Evolutionary conservation across 805 yeast genomes (phyloP).

Genomic region (Barnettozyma californica): DNA sequence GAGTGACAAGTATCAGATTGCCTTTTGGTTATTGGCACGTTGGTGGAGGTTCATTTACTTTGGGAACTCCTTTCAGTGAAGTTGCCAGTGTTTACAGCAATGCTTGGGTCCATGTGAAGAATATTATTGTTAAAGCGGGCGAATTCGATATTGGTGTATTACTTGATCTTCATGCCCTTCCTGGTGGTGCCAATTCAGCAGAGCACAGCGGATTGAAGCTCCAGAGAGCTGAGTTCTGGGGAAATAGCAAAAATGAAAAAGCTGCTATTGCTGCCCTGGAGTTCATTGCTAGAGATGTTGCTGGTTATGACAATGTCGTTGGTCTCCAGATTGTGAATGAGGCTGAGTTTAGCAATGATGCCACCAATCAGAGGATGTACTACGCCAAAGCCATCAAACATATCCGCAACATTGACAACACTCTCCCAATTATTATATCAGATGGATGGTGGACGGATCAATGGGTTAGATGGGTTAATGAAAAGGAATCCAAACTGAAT

Average conservation of each 20-base stretch:
- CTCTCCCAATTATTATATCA: conserved; percentile 71
- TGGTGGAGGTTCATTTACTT: conserved; percentile 52
- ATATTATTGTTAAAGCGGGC: conserved; percentile 55
- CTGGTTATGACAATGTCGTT: conserved; percentile 56
- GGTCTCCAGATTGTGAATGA: conserved; percentile 89
- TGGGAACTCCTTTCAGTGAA: conserved; percentile 57
- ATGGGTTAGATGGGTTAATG: conserved; percentile 63
- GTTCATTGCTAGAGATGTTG: conserved; percentile 59
- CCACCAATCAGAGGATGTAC: conserved; percentile 48
- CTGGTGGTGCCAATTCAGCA: conserved; percentile 86
- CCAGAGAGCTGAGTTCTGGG: conserved; percentile 64
- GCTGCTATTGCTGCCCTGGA: conserved; percentile 46
- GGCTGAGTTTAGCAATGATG: conserved; percentile 56
- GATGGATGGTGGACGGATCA: conserved; percentile 92
- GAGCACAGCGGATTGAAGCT: conserved; percentile 76
- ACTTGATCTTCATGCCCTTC: conserved; percentile 84
- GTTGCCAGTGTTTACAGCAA: conserved; percentile 53
- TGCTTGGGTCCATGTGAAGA: conserved; percentile 65
- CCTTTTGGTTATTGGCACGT: conserved; percentile 93
- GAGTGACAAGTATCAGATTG: conserved; percentile 76
- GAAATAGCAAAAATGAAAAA: conserved; percentile 33
- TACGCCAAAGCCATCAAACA: conserved; percentile 59
- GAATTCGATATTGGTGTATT: conserved; percentile 63
- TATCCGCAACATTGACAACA: conserved; percentile 49
- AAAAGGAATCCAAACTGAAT: conserved; percentile 33